Percentiles rank a stretch among this genome's conserved stretches.
phyloP scores from a whole-genome alignment of 495 filamentous ascomycete genomes.

The Friedmanniomyces endolithicus region DNA sequence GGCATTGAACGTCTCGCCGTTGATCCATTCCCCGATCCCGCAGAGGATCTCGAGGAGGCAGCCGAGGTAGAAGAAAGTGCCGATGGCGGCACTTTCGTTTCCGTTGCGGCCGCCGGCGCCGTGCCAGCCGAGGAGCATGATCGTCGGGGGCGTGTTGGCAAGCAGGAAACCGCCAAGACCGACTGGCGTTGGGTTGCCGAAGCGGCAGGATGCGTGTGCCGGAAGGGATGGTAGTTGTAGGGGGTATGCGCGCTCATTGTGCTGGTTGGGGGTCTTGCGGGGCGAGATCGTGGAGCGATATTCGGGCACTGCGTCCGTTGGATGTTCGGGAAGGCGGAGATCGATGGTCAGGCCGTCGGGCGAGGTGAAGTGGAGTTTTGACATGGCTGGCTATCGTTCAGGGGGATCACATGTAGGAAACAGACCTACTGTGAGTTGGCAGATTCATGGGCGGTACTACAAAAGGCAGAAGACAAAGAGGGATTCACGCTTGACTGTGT shows the following conservation, averaged over 20 bases:
- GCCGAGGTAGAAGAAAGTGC: neutral
- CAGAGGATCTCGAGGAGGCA: conserved; percentile 1
- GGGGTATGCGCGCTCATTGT: neutral
- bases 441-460: neutral
- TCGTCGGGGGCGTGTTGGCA: neutral
- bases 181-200: conserved; percentile 3
- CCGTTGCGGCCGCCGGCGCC: neutral
- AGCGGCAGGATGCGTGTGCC: neutral
- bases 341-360: neutral
- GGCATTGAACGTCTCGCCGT: conserved; percentile 5
- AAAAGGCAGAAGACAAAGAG: neutral
- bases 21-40: conserved; percentile 5
- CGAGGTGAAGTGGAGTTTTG: neutral
- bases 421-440: neutral
- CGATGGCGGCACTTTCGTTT: neutral
- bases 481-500: no score
- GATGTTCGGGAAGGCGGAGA: neutral
- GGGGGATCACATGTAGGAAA: no score
- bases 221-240: neutral
- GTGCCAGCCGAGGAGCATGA: conserved; percentile 2
- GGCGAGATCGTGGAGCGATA: neutral
- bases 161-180: conserved; percentile 2
- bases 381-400: no score
- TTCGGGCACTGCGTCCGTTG: neutral
- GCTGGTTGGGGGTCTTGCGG: neutral